These are phyloP conservation scores for Fonsecaea pugnacius DNA, from an alignment of 2,329 filamentous ascomycete genomes.

Conservation along the genomic window DNA sequence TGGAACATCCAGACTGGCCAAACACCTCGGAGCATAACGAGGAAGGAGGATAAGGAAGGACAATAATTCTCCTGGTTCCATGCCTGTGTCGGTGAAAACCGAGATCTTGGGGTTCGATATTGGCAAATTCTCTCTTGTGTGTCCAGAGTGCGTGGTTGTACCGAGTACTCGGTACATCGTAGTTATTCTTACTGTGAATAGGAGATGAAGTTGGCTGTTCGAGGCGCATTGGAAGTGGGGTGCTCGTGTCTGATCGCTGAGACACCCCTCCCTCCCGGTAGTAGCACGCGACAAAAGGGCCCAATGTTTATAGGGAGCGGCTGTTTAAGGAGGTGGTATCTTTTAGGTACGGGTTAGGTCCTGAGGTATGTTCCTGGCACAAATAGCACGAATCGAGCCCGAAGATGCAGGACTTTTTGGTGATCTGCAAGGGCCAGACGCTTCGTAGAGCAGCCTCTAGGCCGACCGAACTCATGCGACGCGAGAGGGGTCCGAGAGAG, in stretches of 20 bases:
- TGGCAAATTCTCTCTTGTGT: background rate
- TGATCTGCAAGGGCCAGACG: slow-evolving; percentile 16
- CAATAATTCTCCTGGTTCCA: background rate
- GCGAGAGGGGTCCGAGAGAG: background rate
- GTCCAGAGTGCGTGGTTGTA: background rate
- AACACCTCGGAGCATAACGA: slow-evolving; percentile 7
- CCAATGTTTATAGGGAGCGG: background rate
- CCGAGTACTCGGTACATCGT: background rate
- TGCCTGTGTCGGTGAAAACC: background rate
- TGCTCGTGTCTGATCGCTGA: slow-evolving; percentile 24
- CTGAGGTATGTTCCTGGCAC: background rate
- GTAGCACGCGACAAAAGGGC: slow-evolving; percentile 25
- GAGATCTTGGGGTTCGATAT: background rate
- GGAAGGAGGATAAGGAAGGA: background rate
- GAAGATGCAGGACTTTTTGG: background rate
- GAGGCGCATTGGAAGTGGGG: slow-evolving; percentile 24
- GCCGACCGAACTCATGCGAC: background rate
- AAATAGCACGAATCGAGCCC: slow-evolving; percentile 1
- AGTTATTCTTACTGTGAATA: slow-evolving; percentile 23
- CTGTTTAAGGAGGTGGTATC: background rate
- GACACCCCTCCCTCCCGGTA: slow-evolving; percentile 15
- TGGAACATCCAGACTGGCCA: slow-evolving; percentile 17
- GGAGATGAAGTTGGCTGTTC: slow-evolving; percentile 26
- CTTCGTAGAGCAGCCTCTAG: background rate
- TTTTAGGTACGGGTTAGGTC: slow-evolving; percentile 1